phyloP scores from a whole-genome alignment of 352 stramenopile genomes.

The Achlya hypogyna region DNA sequence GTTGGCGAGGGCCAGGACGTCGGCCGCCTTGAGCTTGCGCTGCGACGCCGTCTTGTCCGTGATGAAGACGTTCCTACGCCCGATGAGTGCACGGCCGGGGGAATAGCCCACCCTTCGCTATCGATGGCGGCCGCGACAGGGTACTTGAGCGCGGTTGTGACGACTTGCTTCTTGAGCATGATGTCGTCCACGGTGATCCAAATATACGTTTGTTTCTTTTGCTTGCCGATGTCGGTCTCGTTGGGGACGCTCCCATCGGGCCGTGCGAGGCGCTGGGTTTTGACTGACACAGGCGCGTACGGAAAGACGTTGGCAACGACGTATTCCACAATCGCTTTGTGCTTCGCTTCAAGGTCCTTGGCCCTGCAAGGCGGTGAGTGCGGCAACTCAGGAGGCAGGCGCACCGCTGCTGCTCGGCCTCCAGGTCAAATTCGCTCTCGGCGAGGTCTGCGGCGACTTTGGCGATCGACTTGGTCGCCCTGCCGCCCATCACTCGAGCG shows the following conservation, averaged over 20 bases:
- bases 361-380: background rate
- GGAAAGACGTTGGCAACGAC: conserved; percentile 72
- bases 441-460: background rate
- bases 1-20: conserved; percentile 46
- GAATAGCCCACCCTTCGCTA: conserved; percentile 45
- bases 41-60: background rate
- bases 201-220: conserved; percentile 56
- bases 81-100: background rate
- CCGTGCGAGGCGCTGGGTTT: conserved; percentile 34
- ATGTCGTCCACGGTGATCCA: conserved; percentile 69
- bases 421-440: conserved; percentile 17
- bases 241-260: background rate
- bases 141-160: conserved; percentile 35
- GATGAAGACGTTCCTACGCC: conserved; percentile 16
- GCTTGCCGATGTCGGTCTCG: conserved; percentile 37
- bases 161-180: conserved; percentile 44
- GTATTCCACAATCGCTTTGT: conserved; percentile 25
- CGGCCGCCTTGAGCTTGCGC: conserved; percentile 52
- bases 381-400: background rate
- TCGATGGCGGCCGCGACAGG: conserved; percentile 62
- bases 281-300: conserved; percentile 62
- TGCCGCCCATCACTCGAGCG: background rate
- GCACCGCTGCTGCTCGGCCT: conserved; percentile 12
- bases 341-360: conserved; percentile 10
- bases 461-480: background rate